phyloP scores from a whole-genome alignment of 2,329 filamentous ascomycete species.

The Sordariomycetes sp. region DNA sequence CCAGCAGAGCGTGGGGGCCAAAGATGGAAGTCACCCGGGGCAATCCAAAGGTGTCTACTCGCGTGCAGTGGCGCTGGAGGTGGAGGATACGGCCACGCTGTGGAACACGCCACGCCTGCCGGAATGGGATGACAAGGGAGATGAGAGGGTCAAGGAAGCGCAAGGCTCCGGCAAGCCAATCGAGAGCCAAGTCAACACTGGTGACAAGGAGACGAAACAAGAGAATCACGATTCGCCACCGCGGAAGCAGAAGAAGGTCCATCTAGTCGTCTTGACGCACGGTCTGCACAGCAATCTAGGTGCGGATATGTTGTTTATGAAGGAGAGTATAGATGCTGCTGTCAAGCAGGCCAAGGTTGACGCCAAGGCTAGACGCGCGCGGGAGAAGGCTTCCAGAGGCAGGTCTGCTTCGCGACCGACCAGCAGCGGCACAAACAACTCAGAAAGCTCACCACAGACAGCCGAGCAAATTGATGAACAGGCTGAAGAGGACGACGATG shows the following conservation, averaged over 20 bases:
- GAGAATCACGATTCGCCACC: conserved; percentile 12
- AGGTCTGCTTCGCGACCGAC: no score
- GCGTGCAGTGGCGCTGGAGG: conserved; percentile 63
- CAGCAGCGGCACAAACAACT: no score
- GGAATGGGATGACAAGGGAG: conserved; percentile 41
- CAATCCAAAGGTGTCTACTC: conserved; percentile 76
- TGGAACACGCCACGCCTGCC: conserved; percentile 91
- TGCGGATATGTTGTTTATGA: conserved; percentile 92
- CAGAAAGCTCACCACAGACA: no score
- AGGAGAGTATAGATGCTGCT: conserved; percentile 89
- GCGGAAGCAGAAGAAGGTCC: conserved; percentile 66
- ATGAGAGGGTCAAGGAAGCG: conserved; percentile 14
- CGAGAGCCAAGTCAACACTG: conserved; percentile 22
- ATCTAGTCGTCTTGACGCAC: conserved; percentile 88
- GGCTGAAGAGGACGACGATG: conserved; percentile 43
- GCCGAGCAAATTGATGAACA: conserved; percentile 11
- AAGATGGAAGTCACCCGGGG: conserved; percentile 49
- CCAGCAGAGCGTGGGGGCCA: conserved; percentile 51
- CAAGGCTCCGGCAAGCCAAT: conserved; percentile 19
- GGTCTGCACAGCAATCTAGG: conserved; percentile 93
- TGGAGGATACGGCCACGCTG: conserved; percentile 80
- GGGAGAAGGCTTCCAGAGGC: conserved; percentile 28
- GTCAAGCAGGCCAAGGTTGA: conserved; percentile 65
- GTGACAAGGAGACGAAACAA: conserved; percentile 16
- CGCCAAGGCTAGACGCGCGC: conserved; percentile 50